Evolutionary conservation across 768 basidiomycete species (phyloP), one percentile per base, ranked within the genome.

Genomic region (Trametes sanguinea): DNA sequence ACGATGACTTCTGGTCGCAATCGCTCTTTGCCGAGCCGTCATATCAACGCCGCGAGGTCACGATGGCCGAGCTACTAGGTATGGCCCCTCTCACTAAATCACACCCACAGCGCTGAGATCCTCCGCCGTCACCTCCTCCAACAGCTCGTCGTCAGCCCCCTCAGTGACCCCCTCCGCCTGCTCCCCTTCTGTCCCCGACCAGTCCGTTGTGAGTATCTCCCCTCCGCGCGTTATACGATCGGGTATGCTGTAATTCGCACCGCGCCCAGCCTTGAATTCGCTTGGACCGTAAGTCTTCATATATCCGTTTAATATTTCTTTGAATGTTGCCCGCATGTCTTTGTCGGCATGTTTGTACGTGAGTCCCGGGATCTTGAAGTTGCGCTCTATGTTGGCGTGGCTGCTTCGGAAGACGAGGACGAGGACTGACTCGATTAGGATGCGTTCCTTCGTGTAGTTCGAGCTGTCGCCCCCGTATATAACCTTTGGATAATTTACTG

Each of bases 381-480:
- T 57, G 42, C 33, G 37, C 11, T 62, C 67, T 32, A 60, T 2
- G 32, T 43, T 57, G 11, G n/a, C 14, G 11, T 45, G 53, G 27
- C 54, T 67, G 17, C 63, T 68, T 14, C 72, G 69, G 66, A 74
- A 80, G 7, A 75, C 64, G 10, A 76, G 67, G 22, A 80, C 72
- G 0, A 79, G 62, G 0, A 70, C 57, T 1, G 77, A 79, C 50
- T 77, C 74, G 10, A 68, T 59, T 3, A 77, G 56, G 13, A 81
- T 76, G 0, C 68, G 61, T 6, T 67, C 46, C 44, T 73, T 70
- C 2, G 69, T 76, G 32, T 69, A 68, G 58, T 78, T 80, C 2
- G 75, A 75, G 4, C 65, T 71, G 7, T 71, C 69, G 0, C 77
- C 76, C 1, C 73, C 73, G 63, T 78, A 74, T 1, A 76, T 74